Conservation (phyloP, 176 grass and related monocot genomes). For the Panicum miliaceum region DNA sequence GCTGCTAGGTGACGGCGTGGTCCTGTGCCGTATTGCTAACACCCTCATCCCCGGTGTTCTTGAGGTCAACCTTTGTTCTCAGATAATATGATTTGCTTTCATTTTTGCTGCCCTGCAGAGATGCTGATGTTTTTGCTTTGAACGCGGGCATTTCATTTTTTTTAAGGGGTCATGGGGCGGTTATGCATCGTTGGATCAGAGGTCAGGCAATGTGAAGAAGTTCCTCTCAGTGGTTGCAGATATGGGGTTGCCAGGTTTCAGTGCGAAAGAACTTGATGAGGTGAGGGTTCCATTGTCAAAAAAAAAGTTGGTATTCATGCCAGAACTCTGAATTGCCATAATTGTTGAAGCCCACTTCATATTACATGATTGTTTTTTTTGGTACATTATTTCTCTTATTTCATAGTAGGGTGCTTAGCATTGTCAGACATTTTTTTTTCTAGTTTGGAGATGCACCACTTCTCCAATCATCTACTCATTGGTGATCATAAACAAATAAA, state of each 20-base stretch:
- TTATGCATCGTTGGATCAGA: slow-evolving; percentile 53
- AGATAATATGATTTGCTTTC: neutral
- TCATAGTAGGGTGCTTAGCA: slow-evolving; percentile 13
- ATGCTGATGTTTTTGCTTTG: slow-evolving; percentile 32
- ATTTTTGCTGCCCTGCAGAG: slow-evolving; percentile 1
- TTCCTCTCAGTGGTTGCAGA: slow-evolving; percentile 75
- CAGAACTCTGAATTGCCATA: slow-evolving; percentile 7
- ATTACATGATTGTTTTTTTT: neutral
- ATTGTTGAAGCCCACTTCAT: slow-evolving; percentile 15
- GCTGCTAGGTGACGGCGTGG: slow-evolving; percentile 64
- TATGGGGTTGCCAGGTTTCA: slow-evolving; percentile 73
- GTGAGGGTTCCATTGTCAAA: slow-evolving; percentile 43
- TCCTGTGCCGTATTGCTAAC: slow-evolving; percentile 59
- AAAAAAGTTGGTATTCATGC: slow-evolving; percentile 21
- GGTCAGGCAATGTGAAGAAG: slow-evolving; percentile 62
- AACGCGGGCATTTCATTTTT: neutral
- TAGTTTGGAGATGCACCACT: neutral
- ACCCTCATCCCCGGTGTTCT: slow-evolving; percentile 55
- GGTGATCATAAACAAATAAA: neutral
- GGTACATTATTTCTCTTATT: neutral
- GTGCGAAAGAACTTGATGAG: slow-evolving; percentile 75
- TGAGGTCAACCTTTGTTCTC: slow-evolving; percentile 40
- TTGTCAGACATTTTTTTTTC: slow-evolving; percentile 20
- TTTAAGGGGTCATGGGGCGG: slow-evolving; percentile 52
- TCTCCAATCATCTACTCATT: neutral